These are phyloP conservation scores for Ceratobasidium sp. DNA, from an alignment of 1,284 basidiomycete genomes.

Conservation along the genomic window DNA sequence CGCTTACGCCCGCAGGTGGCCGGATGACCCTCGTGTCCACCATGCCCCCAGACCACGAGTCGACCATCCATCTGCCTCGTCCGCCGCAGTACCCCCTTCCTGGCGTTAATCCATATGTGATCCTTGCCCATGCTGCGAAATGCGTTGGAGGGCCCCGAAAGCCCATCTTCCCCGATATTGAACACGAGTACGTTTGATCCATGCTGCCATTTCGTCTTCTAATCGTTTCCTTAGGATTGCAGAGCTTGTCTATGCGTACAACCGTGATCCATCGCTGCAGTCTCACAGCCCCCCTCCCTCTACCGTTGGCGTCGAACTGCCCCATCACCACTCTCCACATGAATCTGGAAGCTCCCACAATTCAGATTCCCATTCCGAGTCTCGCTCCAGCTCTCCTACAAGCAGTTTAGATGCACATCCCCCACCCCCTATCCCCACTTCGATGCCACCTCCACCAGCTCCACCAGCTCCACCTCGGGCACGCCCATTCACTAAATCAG, in stretches of 20 bases:
- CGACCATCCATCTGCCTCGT: constrained; percentile 25
- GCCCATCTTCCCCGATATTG: constrained; percentile 42
- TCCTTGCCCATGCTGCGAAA: constrained; percentile 41
- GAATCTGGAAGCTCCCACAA: constrained; percentile 27
- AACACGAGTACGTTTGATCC: constrained; percentile 30
- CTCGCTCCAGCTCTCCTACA: constrained; percentile 35
- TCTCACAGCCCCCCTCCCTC: constrained; percentile 9
- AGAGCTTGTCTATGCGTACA: constrained; percentile 37
- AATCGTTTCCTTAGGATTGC: constrained; percentile 30
- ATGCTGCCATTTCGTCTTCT: constrained; percentile 1
- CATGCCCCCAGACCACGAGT: constrained; percentile 44
- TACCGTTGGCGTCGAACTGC: neutral
- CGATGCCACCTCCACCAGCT: neutral
- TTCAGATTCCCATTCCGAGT: constrained; percentile 32
- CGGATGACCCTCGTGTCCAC: constrained; percentile 45
- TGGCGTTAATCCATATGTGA: constrained; percentile 39
- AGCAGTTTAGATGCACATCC: constrained; percentile 29
- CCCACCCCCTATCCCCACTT: constrained; percentile 15
- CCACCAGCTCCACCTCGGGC: constrained; percentile 21
- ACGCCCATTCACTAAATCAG: constrained; percentile 29
- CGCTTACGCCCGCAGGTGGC: constrained; percentile 39
- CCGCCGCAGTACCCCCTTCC: constrained; percentile 41
- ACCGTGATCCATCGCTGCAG: constrained; percentile 8
- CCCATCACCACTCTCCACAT: constrained; percentile 19
- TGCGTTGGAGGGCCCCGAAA: constrained; percentile 40